Conservation (phyloP, 768 basidiomycete genomes). For the Tylopilus sp. region DNA sequence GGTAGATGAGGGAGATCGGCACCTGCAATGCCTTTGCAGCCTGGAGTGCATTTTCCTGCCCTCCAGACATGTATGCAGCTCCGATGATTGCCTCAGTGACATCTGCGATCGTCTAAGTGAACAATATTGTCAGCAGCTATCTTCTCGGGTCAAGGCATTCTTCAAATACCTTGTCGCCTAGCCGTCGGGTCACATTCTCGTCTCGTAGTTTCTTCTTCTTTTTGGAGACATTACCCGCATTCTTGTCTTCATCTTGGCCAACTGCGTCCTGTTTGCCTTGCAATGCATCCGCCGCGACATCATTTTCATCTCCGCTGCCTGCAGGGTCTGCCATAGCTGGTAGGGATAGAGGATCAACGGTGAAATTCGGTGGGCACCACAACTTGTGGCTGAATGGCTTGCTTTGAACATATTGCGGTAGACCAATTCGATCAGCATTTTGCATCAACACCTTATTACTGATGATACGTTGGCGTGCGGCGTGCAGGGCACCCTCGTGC, state of each 20-base stretch:
- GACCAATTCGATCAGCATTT: constrained; percentile 51
- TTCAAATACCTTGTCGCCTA: constrained; percentile 71
- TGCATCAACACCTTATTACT: constrained; percentile 66
- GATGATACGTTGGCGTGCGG: constrained; percentile 64
- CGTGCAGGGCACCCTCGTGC: constrained; percentile 67
- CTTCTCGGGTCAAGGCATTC: not conserved
- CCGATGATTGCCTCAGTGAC: constrained; percentile 83
- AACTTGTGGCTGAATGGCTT: constrained; percentile 63
- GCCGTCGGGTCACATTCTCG: constrained; percentile 46
- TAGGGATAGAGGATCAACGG: constrained; percentile 22
- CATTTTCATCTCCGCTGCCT: constrained; percentile 31
- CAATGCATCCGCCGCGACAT: constrained; percentile 8
- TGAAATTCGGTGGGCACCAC: constrained; percentile 58
- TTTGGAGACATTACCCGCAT: constrained; percentile 7
- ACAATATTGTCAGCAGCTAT: constrained; percentile 12
- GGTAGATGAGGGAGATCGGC: constrained; percentile 57
- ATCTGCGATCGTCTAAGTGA: constrained; percentile 69
- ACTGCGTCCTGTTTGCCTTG: constrained; percentile 10
- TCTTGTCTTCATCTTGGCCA: constrained; percentile 12
- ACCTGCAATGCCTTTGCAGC: constrained; percentile 63
- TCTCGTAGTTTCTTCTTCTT: constrained; percentile 44
- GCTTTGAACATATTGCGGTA: constrained; percentile 72
- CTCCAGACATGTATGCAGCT: constrained; percentile 75
- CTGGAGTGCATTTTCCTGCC: constrained; percentile 61
- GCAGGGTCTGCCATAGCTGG: constrained; percentile 18